Evolutionary conservation across 73 alveolate genomes (phyloP).

Genomic region (Blepharisma stoltei): DNA sequence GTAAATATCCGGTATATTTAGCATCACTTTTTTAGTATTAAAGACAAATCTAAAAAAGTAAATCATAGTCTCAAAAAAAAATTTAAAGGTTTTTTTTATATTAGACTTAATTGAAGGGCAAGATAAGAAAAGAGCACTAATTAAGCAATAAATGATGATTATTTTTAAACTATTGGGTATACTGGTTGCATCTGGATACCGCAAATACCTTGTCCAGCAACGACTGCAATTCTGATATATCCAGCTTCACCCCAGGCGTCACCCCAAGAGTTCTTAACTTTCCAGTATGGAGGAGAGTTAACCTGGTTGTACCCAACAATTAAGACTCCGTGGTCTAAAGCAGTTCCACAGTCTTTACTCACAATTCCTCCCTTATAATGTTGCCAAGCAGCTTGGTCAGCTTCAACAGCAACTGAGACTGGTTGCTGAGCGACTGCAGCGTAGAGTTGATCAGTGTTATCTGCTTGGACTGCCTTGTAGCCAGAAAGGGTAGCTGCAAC

Average conservation of each 20-base stretch:
- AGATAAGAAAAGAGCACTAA: no score
- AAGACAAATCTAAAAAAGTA: no score
- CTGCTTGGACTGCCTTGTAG: no score
- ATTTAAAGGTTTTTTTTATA: no score
- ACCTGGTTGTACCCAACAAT: constrained; percentile 25
- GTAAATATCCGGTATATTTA: no score
- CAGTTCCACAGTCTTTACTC: constrained; percentile 28
- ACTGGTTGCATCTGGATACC: constrained; percentile 37
- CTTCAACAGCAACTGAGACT: constrained; percentile 31
- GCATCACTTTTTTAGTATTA: no score
- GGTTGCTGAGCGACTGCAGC: constrained; percentile 27
- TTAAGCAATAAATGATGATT: no score
- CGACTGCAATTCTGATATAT: constrained; percentile 29
- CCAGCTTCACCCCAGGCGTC: constrained; percentile 37
- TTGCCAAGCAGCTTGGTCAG: constrained; percentile 3
- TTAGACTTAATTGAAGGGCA: no score
- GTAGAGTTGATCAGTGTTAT: no score
- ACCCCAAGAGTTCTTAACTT: constrained; percentile 41
- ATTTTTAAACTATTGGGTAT: constrained; percentile 15
- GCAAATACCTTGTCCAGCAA: constrained; percentile 43
- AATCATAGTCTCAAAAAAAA: no score
- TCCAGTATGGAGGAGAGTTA: not conserved
- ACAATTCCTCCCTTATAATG: constrained; percentile 32
- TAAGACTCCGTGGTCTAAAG: constrained; percentile 26
- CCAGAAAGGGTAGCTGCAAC: no score